A percentile compares a stretch with the other conserved stretches of the same genome.
These are phyloP conservation scores for Cyclotella kingstonii DNA, from an alignment of 108 stramenopile genomes.

Conservation along the genomic window DNA sequence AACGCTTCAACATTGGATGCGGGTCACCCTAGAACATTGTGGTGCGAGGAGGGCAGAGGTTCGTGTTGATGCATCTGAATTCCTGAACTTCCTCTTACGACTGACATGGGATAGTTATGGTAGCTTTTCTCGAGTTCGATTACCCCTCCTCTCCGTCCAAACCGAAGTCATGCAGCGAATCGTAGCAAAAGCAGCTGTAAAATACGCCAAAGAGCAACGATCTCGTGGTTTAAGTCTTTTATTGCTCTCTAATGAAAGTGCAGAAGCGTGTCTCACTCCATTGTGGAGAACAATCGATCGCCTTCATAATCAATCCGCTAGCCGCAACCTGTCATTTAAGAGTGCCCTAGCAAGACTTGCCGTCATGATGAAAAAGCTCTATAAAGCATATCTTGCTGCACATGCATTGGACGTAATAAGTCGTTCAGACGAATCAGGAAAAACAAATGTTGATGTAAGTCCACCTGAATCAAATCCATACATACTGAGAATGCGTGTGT, in stretches of 20 bases:
- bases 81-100: constrained; percentile 79
- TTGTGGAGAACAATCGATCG: constrained; percentile 87
- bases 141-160: constrained; percentile 81
- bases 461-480: constrained; percentile 46
- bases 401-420: constrained; percentile 73
- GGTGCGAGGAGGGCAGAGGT: constrained; percentile 82
- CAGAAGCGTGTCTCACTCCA: constrained; percentile 80
- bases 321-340: constrained; percentile 82
- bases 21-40: constrained; percentile 81
- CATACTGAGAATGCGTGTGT: constrained; percentile 65
- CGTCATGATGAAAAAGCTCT: constrained; percentile 79
- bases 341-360: constrained; percentile 77
- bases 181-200: constrained; percentile 71
- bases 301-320: constrained; percentile 79
- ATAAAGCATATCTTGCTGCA: constrained; percentile 84
- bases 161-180: constrained; percentile 88
- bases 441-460: constrained; percentile 18
- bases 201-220: constrained; percentile 72
- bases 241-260: constrained; percentile 68
- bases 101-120: constrained; percentile 85
- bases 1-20: constrained; percentile 89
- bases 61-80: constrained; percentile 78
- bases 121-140: constrained; percentile 73
- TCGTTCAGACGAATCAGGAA: constrained; percentile 24
- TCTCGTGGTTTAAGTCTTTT: constrained; percentile 46